Percentiles rank a stretch among this genome's conserved stretches.
Evolutionary conservation across 805 yeast genomes (phyloP).

Genomic region (Tetrapisispora nanseiensis): DNA sequence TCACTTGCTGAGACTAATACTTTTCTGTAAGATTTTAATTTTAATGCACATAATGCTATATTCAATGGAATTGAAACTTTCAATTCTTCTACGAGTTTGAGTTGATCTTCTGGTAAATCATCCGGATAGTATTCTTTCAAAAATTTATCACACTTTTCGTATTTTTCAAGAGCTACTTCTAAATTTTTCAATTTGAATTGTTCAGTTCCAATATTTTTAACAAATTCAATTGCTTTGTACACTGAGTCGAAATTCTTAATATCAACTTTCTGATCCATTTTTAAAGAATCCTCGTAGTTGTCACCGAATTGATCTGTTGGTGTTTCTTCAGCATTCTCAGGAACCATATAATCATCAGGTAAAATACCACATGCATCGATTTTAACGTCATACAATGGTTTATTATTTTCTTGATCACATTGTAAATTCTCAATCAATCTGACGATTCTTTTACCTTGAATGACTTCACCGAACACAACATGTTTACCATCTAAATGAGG

Average conservation of each 20-base stretch:
- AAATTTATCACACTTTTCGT: conserved; percentile 61
- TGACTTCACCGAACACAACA: conserved; percentile 88
- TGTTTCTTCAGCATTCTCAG: conserved; percentile 34
- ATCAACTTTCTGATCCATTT: conserved; percentile 63
- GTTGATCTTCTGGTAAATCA: conserved; percentile 42
- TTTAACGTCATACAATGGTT: conserved; percentile 59
- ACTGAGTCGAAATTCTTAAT: conserved; percentile 53
- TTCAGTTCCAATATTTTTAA: conserved; percentile 72
- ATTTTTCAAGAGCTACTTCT: conserved; percentile 52
- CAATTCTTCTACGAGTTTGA: conserved; percentile 40
- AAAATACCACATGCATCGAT: conserved; percentile 75
- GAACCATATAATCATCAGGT: conserved; percentile 45
- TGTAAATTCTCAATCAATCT: conserved; percentile 65
- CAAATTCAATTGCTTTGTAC: conserved; percentile 48
- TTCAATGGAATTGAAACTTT: conserved; percentile 61
- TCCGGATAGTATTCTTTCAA: conserved; percentile 61
- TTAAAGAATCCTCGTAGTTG: conserved; percentile 61
- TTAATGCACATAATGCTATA: conserved; percentile 64
- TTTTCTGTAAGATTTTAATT: conserved; percentile 44
- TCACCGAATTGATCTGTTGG: conserved; percentile 80
- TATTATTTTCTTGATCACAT: conserved; percentile 53
- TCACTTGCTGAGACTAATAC: conserved; percentile 52
- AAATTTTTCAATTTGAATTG: conserved; percentile 58
- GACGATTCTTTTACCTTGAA: conserved; percentile 71
- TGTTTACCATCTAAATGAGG: conserved; percentile 95